phyloP scores from a whole-genome alignment of 768 basidiomycete genomes.

The Boletus rufocinnamomeus region DNA sequence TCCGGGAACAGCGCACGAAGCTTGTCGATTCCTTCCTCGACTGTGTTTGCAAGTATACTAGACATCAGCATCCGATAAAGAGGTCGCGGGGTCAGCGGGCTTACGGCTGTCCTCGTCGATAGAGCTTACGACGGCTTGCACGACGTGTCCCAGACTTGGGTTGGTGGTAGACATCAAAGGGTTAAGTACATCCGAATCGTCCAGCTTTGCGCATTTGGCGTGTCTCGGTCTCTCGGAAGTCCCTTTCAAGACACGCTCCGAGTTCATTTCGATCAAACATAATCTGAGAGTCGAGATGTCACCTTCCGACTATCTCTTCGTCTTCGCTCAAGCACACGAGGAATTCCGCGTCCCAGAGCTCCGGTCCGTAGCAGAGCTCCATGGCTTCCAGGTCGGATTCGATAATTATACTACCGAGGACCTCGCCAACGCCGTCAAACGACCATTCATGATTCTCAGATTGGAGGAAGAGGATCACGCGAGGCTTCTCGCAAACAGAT shows the following conservation, averaged over 20 bases:
- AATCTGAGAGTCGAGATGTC: slow-evolving; percentile 16
- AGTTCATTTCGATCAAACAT: not conserved
- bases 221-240: not conserved
- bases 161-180: slow-evolving; percentile 21
- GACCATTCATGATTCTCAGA: slow-evolving; percentile 75
- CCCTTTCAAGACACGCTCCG: not conserved
- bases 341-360: slow-evolving; percentile 88
- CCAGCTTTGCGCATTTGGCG: not conserved
- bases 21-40: slow-evolving; percentile 56
- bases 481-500: slow-evolving; percentile 67
- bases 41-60: slow-evolving; percentile 21
- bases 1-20: slow-evolving; percentile 64
- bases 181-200: not conserved
- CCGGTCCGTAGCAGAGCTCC: slow-evolving; percentile 69
- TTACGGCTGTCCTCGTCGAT: slow-evolving; percentile 38
- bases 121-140: slow-evolving; percentile 36
- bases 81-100: slow-evolving; percentile 2
- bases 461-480: slow-evolving; percentile 76
- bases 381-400: slow-evolving; percentile 62
- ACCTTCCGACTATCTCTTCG: slow-evolving; percentile 52
- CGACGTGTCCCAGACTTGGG: slow-evolving; percentile 27
- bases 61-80: not conserved
- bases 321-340: slow-evolving; percentile 79
- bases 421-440: slow-evolving; percentile 45
- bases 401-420: slow-evolving; percentile 43